phyloP scores from a whole-genome alignment of 163 green algal genomes.

The Chlamydomonas reinhardtii region DNA sequence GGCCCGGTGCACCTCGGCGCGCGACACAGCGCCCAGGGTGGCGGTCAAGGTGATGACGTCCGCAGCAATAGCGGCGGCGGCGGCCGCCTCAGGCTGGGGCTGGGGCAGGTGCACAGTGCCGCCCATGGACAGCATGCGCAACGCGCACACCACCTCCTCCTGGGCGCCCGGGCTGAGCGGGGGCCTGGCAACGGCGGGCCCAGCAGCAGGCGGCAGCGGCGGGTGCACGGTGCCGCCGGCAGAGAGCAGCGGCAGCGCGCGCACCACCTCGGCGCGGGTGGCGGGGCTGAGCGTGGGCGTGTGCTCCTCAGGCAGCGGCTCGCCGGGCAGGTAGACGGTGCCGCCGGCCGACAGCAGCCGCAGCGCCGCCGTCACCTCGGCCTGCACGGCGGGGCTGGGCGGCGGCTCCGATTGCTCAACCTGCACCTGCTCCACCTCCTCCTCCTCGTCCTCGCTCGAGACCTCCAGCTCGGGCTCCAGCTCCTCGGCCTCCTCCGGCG shows the following conservation, averaged over 20 bases:
- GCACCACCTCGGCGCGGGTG: not conserved
- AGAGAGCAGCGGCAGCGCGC: not conserved
- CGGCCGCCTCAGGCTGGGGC: no score
- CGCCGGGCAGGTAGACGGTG: not conserved
- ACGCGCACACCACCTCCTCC: not conserved
- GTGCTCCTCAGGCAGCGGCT: not conserved
- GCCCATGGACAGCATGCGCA: not conserved
- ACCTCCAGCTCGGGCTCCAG: not conserved
- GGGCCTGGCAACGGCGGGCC: not conserved
- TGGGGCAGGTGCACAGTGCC: not conserved
- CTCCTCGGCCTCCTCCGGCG: not conserved
- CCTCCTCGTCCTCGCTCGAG: no score
- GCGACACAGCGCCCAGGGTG: not conserved
- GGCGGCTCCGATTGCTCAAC: not conserved
- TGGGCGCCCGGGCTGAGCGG: not conserved
- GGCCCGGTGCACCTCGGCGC: not conserved
- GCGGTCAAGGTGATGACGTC: no score
- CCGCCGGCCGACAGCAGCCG: conserved; percentile 1
- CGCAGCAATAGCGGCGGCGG: no score
- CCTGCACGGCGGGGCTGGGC: not conserved
- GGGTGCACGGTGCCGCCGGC: not conserved
- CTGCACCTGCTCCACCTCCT: not conserved
- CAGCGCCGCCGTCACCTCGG: not conserved
- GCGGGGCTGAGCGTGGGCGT: not conserved
- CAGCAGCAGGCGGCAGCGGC: not conserved